phyloP scores from a whole-genome alignment of 1,284 basidiomycete species.

The Irpex rosettiformis region DNA sequence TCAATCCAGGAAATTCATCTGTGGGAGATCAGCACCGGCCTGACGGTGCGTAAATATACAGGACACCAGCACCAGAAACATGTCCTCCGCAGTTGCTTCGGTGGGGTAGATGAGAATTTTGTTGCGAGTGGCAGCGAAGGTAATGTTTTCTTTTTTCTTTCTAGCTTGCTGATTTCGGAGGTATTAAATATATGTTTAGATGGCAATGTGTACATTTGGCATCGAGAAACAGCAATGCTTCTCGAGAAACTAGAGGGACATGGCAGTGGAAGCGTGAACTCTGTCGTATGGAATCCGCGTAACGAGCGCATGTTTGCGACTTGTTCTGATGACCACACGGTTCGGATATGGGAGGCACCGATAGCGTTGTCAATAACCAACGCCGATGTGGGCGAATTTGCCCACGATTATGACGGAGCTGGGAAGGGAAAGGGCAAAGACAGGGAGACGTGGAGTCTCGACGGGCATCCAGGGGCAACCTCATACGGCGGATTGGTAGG shows the following conservation, averaged over 20 bases:
- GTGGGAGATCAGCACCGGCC: constrained; percentile 73
- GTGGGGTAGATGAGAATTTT: constrained; percentile 87
- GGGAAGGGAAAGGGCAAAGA: constrained; percentile 70
- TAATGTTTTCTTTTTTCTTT: constrained; percentile 27
- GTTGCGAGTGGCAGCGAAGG: constrained; percentile 95
- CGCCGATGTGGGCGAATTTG: constrained; percentile 15
- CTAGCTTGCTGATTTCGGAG: constrained; percentile 4
- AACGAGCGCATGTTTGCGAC: constrained; percentile 90
- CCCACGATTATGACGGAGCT: constrained; percentile 26
- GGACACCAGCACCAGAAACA: constrained; percentile 81
- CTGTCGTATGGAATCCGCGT: constrained; percentile 93
- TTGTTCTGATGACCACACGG: constrained; percentile 83
- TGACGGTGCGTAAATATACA: constrained; percentile 74
- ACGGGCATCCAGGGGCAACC: constrained; percentile 14
- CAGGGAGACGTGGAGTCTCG: constrained; percentile 46
- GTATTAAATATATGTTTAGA: constrained; percentile 42
- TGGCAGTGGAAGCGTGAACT: constrained; percentile 85
- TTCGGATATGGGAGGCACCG: constrained; percentile 81
- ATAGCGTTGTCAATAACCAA: constrained; percentile 21
- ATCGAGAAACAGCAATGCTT: constrained; percentile 79
- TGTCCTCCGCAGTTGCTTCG: constrained; percentile 92
- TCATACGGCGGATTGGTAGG: constrained; percentile 11
- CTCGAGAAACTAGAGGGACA: constrained; percentile 87
- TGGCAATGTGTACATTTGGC: constrained; percentile 93
- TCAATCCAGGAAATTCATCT: constrained; percentile 77